These are phyloP conservation scores for Talaromyces sp. DNA, from an alignment of 2,329 filamentous ascomycete species.

Conservation along the genomic window DNA sequence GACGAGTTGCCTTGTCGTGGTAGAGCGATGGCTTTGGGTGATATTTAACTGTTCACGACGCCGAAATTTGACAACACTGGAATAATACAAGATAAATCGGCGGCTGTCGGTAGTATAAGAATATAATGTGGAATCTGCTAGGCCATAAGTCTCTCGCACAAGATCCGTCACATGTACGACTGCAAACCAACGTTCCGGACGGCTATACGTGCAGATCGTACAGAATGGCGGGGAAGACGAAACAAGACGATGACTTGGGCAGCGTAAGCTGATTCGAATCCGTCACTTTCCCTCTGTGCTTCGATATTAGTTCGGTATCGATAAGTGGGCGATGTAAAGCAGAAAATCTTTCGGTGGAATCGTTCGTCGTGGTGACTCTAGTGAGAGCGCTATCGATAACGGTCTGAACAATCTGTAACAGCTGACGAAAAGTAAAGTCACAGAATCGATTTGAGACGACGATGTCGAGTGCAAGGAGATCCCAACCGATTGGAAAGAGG, in stretches of 20 bases:
- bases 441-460: background rate
- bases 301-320: background rate
- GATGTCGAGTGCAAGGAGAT: background rate
- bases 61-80: background rate
- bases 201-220: constrained; percentile 1
- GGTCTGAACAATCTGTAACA: background rate
- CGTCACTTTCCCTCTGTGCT: background rate
- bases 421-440: background rate
- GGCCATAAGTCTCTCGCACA: background rate
- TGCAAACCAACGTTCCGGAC: constrained; percentile 4
- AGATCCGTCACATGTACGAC: constrained; percentile 7
- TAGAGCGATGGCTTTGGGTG: background rate
- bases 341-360: background rate
- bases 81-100: background rate
- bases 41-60: background rate
- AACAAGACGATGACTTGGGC: background rate
- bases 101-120: background rate
- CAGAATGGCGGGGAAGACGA: background rate
- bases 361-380: background rate
- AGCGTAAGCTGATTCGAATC: background rate
- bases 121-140: background rate
- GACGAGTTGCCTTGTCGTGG: background rate
- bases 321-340: constrained; percentile 1
- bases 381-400: background rate
- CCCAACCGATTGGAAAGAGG: background rate